Conservation (phyloP, 768 basidiomycete genomes). For the Leccinum broughii region DNA sequence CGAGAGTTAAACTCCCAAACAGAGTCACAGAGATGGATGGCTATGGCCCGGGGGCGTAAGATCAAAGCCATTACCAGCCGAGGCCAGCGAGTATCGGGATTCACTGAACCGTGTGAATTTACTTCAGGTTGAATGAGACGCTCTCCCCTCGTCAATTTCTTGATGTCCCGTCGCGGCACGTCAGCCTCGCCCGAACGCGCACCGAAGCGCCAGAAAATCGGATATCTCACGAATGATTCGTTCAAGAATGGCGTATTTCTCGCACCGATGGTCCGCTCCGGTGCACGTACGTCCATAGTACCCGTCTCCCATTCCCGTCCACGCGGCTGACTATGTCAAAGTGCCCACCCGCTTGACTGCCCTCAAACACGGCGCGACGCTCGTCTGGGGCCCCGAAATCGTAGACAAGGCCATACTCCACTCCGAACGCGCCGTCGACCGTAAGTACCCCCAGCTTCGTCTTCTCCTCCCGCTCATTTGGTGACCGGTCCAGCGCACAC, state of each 20-base stretch:
- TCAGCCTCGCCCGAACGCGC: slow-evolving; percentile 41
- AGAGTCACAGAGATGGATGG: too few relatives aligned
- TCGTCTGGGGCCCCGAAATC: slow-evolving; percentile 97
- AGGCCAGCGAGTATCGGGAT: too few relatives aligned
- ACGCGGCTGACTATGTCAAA: slow-evolving; percentile 33
- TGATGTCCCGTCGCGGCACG: slow-evolving; percentile 51
- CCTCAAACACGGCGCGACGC: slow-evolving; percentile 87
- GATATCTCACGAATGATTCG: slow-evolving; percentile 64
- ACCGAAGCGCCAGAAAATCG: slow-evolving; percentile 55
- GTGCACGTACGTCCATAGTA: slow-evolving; percentile 60
- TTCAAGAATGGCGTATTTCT: slow-evolving; percentile 90
- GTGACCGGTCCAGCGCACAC: slow-evolving; percentile 58
- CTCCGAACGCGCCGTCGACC: slow-evolving; percentile 78
- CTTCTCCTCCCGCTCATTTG: slow-evolving; percentile 1
- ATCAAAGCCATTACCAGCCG: too few relatives aligned
- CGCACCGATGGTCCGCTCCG: slow-evolving; percentile 98
- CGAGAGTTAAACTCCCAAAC: too few relatives aligned
- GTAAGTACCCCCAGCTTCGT: slow-evolving; percentile 46
- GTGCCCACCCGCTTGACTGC: slow-evolving; percentile 86
- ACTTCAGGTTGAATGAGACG: not conserved
- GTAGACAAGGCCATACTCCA: slow-evolving; percentile 96
- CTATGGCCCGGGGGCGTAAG: too few relatives aligned
- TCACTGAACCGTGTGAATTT: not conserved
- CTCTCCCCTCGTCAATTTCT: not conserved
- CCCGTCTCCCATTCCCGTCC: not conserved